Evolutionary conservation across 768 basidiomycete species (phyloP).

Genomic region (Paxillus involutus): DNA sequence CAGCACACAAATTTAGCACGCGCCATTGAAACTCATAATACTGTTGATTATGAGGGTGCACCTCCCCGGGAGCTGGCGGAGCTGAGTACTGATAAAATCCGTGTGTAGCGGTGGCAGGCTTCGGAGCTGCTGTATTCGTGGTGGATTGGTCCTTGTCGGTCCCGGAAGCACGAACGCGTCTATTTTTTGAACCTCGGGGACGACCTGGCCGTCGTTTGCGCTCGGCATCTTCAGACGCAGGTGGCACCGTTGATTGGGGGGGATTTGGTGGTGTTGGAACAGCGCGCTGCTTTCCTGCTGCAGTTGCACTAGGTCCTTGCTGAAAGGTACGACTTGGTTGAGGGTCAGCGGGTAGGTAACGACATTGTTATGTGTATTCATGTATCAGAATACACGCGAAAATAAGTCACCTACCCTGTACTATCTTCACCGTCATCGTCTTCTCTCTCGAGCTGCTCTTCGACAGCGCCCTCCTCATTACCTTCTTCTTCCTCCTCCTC

Average conservation of each 20-base stretch:
- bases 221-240: slow-evolving; percentile 34
- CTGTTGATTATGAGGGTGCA: slow-evolving; percentile 67
- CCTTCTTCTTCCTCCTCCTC: slow-evolving; percentile 66
- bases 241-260: slow-evolving; percentile 17
- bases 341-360: slow-evolving; percentile 3
- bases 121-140: slow-evolving; percentile 19
- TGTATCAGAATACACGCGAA: slow-evolving; percentile 4
- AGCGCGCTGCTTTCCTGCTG: slow-evolving; percentile 19
- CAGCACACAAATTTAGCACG: slow-evolving; percentile 76
- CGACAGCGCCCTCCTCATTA: slow-evolving; percentile 74
- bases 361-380: slow-evolving; percentile 3
- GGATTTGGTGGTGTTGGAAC: slow-evolving; percentile 29
- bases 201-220: slow-evolving; percentile 76
- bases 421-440: slow-evolving; percentile 42
- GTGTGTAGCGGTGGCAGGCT: slow-evolving; percentile 33
- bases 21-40: slow-evolving; percentile 90
- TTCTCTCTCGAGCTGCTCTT: slow-evolving; percentile 58
- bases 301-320: slow-evolving; percentile 13
- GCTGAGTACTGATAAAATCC: slow-evolving; percentile 46
- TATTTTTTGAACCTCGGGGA: slow-evolving; percentile 78
- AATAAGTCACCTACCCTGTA: slow-evolving; percentile 30
- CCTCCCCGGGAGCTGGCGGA: slow-evolving; percentile 43
- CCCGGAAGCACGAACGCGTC: slow-evolving; percentile 43
- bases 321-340: slow-evolving; percentile 23
- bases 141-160: slow-evolving; percentile 22